Evolutionary conservation across 2,329 filamentous ascomycete genomes (phyloP).

Genomic region (Fusarium pseudoanthophilum): DNA sequence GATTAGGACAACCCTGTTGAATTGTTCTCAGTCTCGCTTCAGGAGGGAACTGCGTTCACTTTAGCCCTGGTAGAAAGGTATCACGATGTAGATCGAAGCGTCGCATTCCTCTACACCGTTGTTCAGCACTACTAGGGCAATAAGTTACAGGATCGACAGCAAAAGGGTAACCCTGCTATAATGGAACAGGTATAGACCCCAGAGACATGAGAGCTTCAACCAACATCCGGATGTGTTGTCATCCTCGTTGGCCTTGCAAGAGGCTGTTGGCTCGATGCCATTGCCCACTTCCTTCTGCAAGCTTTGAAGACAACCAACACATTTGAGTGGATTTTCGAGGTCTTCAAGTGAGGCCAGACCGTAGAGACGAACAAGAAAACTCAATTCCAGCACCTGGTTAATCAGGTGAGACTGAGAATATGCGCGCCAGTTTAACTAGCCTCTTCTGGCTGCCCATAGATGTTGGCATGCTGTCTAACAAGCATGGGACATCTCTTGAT

Average conservation of each 20-base stretch:
- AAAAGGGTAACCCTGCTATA: constrained; percentile 3
- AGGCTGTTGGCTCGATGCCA: constrained; percentile 26
- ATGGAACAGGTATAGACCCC: neutral
- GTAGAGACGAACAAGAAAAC: neutral
- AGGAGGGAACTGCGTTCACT: neutral
- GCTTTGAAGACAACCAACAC: constrained; percentile 14
- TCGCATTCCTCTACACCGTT: neutral
- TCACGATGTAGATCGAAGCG: neutral
- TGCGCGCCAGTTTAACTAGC: constrained; percentile 32
- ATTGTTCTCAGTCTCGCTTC: neutral
- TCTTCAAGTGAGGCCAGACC: neutral
- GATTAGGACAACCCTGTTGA: neutral
- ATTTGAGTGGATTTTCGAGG: constrained; percentile 8
- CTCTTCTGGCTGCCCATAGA: constrained; percentile 2
- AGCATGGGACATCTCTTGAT: constrained; percentile 4
- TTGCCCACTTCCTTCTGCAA: constrained; percentile 9
- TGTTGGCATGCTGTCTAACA: constrained; percentile 15
- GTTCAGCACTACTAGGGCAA: neutral
- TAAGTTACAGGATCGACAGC: neutral
- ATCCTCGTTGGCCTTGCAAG: constrained; percentile 2
- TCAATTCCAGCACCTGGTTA: neutral
- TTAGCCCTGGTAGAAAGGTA: neutral
- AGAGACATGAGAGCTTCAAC: neutral
- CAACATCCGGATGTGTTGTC: constrained; percentile 23
- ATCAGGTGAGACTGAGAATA: constrained; percentile 42